phyloP scores from a whole-genome alignment of 2,329 filamentous ascomycete species.

The Fusarium duplospermum region DNA sequence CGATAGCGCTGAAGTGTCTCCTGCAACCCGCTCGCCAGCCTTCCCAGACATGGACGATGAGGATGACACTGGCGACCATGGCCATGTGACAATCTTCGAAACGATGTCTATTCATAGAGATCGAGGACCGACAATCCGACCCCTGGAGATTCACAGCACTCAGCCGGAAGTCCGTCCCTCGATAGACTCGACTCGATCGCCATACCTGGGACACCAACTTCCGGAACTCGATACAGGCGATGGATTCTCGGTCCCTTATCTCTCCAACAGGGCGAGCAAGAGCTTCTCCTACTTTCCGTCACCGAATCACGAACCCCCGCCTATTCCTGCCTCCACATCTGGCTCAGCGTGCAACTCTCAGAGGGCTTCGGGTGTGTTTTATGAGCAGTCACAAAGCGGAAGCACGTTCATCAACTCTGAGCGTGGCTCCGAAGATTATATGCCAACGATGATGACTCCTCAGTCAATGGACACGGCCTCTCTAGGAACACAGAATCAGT shows the following conservation, averaged over 20 bases:
- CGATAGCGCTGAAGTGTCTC: constrained; percentile 61
- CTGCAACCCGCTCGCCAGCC: constrained; percentile 44
- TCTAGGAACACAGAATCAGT: constrained; percentile 55
- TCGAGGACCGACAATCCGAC: constrained; percentile 33
- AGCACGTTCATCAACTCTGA: constrained; percentile 58
- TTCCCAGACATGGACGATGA: constrained; percentile 42
- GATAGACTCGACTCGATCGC: constrained; percentile 43
- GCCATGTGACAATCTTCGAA: constrained; percentile 50
- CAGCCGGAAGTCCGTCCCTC: constrained; percentile 39
- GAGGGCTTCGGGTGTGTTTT: constrained; percentile 56
- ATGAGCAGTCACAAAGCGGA: constrained; percentile 52
- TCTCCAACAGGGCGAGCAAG: constrained; percentile 49
- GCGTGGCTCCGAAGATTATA: constrained; percentile 59
- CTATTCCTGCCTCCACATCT: constrained; percentile 55
- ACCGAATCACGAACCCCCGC: constrained; percentile 64
- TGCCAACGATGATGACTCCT: constrained; percentile 56
- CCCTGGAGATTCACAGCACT: constrained; percentile 36
- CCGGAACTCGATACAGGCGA: constrained; percentile 64
- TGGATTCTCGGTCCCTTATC: constrained; percentile 62
- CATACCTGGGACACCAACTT: constrained; percentile 54
- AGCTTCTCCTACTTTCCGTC: constrained; percentile 50
- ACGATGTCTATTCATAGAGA: constrained; percentile 45
- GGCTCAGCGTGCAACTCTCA: constrained; percentile 54
- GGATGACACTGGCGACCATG: constrained; percentile 44
- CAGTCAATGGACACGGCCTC: constrained; percentile 62